A percentile compares a stretch with the other conserved stretches of the same genome.
phyloP scores from a whole-genome alignment of 148 eudicot species.

The Rhododendron griersonianum region DNA sequence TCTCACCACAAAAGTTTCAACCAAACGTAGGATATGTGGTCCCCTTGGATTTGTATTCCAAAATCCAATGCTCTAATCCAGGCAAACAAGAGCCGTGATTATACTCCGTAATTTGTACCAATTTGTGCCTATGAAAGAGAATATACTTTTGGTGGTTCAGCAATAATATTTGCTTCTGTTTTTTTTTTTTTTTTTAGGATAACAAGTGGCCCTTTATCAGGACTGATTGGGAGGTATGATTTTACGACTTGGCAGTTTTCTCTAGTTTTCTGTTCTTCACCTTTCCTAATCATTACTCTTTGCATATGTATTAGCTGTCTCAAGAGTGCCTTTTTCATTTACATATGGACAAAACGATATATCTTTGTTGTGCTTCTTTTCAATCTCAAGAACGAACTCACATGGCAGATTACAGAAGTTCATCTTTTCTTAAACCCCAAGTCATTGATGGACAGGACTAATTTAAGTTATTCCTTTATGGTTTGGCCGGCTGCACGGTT shows the following conservation, averaged over 20 bases:
- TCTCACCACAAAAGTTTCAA: background rate
- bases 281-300: background rate
- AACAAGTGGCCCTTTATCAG: slow-evolving; percentile 93
- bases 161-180: slow-evolving; percentile 15
- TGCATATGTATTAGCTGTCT: background rate
- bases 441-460: background rate
- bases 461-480: background rate
- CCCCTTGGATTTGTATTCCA: background rate
- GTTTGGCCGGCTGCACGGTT: background rate
- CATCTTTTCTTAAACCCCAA: background rate
- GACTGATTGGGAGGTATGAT: slow-evolving; percentile 85
- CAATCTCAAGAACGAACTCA: background rate
- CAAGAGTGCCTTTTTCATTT: background rate
- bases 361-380: background rate
- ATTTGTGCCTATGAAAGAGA: background rate
- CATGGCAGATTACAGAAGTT: background rate
- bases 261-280: background rate
- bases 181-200: slow-evolving; percentile 54
- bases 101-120: background rate
- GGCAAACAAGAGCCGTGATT: background rate
- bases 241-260: background rate
- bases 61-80: background rate
- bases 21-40: background rate
- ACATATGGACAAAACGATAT: background rate
- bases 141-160: slow-evolving; percentile 10